phyloP scores from a whole-genome alignment of 495 filamentous ascomycete species.

The Neurospora cerealis region DNA sequence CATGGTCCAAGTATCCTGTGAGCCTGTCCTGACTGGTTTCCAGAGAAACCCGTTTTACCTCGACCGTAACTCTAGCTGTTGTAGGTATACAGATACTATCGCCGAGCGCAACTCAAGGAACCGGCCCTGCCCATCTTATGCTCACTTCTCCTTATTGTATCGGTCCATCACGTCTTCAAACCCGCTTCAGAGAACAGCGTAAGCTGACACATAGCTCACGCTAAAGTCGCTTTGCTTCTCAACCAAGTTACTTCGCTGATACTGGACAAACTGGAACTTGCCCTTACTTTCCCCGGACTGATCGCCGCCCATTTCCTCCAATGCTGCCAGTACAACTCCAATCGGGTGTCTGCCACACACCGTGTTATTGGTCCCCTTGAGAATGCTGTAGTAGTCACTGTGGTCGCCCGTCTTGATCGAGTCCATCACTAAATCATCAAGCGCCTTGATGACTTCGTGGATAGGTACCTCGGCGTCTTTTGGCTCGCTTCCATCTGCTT shows the following conservation, averaged over 20 bases:
- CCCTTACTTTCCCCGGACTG: slow-evolving; percentile 36
- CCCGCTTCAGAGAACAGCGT: slow-evolving; percentile 44
- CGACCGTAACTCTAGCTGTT: not conserved
- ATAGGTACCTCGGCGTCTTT: slow-evolving; percentile 38
- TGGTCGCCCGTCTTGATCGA: slow-evolving; percentile 69
- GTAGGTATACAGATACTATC: not conserved
- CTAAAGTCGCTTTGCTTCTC: slow-evolving; percentile 65
- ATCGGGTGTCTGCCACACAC: slow-evolving; percentile 96
- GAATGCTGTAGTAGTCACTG: slow-evolving; percentile 52
- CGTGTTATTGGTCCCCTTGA: slow-evolving; percentile 74
- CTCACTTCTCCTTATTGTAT: not conserved
- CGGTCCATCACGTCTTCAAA: not conserved
- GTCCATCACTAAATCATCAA: slow-evolving; percentile 75
- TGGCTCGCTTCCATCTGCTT: slow-evolving; percentile 3
- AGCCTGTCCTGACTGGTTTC: not conserved
- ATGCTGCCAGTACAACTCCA: slow-evolving; percentile 80
- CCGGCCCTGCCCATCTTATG: not conserved
- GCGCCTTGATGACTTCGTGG: slow-evolving; percentile 72
- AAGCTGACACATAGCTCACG: slow-evolving; percentile 88
- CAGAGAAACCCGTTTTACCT: not conserved
- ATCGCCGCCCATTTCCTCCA: slow-evolving; percentile 49
- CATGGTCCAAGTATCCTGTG: not conserved
- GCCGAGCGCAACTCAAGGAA: not conserved
- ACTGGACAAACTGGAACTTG: slow-evolving; percentile 76
- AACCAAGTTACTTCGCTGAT: slow-evolving; percentile 83